Conservation (phyloP, 2,329 filamentous ascomycete genomes). For the Decorospora gaudefroyi region DNA sequence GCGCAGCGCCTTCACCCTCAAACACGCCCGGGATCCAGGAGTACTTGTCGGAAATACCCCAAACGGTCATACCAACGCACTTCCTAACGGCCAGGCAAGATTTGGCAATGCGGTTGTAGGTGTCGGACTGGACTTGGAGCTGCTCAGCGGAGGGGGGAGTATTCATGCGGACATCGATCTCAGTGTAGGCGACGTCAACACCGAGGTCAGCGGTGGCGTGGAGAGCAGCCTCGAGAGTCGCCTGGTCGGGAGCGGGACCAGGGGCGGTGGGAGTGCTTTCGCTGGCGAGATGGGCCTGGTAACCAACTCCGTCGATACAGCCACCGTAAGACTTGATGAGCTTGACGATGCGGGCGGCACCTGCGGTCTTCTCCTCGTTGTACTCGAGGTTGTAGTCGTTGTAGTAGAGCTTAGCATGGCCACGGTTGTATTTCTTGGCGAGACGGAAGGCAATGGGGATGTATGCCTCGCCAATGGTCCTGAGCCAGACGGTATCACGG, state of each 20-base stretch:
- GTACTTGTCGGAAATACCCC: slow-evolving; percentile 53
- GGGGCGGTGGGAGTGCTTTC: slow-evolving; percentile 57
- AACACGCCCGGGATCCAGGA: slow-evolving; percentile 50
- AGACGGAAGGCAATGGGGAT: slow-evolving; percentile 53
- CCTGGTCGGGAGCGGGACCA: slow-evolving; percentile 51
- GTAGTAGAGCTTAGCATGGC: slow-evolving; percentile 56
- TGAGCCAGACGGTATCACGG: slow-evolving; percentile 50
- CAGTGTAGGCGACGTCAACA: slow-evolving; percentile 65
- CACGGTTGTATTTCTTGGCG: slow-evolving; percentile 48
- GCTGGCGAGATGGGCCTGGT: slow-evolving; percentile 61
- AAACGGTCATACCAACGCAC: slow-evolving; percentile 53
- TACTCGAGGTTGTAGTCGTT: slow-evolving; percentile 69
- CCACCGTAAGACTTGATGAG: slow-evolving; percentile 50
- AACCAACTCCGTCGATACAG: slow-evolving; percentile 65
- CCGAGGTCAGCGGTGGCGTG: slow-evolving; percentile 57
- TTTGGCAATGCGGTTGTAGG: slow-evolving; percentile 51
- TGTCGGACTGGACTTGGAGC: slow-evolving; percentile 54
- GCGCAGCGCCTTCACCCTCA: slow-evolving; percentile 43
- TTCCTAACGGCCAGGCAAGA: slow-evolving; percentile 45
- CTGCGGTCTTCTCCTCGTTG: slow-evolving; percentile 51
- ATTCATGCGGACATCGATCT: slow-evolving; percentile 62
- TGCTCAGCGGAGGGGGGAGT: slow-evolving; percentile 54
- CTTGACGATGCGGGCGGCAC: slow-evolving; percentile 46
- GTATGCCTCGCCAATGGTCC: slow-evolving; percentile 52
- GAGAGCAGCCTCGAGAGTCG: slow-evolving; percentile 55